Conservation (phyloP, 805 yeast genomes). For the Lipomyces sp. region DNA sequence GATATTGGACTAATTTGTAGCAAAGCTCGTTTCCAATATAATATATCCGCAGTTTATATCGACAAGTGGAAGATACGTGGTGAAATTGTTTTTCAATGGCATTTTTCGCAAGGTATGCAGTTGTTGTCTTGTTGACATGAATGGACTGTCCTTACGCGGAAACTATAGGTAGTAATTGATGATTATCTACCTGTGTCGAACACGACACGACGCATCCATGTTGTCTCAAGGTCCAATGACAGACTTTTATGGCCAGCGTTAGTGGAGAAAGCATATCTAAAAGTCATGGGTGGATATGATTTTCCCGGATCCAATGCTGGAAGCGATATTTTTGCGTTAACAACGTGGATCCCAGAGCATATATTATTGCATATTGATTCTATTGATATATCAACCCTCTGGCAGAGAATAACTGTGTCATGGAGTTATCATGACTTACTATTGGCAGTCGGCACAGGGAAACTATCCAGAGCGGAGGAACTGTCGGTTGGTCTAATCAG, state of each 20-base stretch:
- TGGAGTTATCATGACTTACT: constrained; percentile 50
- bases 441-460: constrained; percentile 73
- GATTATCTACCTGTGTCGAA: constrained; percentile 52
- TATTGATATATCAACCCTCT: constrained; percentile 39
- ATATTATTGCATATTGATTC: constrained; percentile 41
- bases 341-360: constrained; percentile 78
- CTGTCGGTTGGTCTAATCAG: constrained; percentile 51
- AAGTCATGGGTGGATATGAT: constrained; percentile 63
- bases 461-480: constrained; percentile 45
- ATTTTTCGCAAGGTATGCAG: constrained; percentile 47
- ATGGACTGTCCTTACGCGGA: neutral
- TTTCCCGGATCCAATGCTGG: constrained; percentile 78
- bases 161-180: constrained; percentile 49
- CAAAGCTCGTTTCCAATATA: constrained; percentile 31
- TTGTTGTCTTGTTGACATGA: neutral
- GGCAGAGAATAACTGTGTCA: constrained; percentile 46
- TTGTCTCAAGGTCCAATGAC: constrained; percentile 48
- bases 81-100: constrained; percentile 60
- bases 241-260: constrained; percentile 64
- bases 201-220: constrained; percentile 33
- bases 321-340: constrained; percentile 64
- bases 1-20: neutral
- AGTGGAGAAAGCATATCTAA: constrained; percentile 77
- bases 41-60: constrained; percentile 41
- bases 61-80: constrained; percentile 46